Evolutionary conservation across 768 basidiomycete species (phyloP).

Genomic region (Russula foetens): DNA sequence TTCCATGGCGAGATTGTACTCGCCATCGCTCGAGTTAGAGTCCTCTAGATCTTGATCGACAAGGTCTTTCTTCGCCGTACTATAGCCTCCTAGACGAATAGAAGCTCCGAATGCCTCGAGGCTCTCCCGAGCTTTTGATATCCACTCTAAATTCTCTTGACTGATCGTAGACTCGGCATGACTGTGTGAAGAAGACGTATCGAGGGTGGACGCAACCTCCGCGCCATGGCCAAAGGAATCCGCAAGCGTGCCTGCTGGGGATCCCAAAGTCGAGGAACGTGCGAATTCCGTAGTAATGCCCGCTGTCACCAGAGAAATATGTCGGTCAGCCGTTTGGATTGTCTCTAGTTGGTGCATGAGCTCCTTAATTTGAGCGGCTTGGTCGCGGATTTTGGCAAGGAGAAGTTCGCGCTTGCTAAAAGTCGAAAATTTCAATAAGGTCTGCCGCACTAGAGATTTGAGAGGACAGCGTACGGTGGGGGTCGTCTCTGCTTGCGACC

Average conservation of each 20-base stretch:
- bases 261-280: conserved; percentile 17
- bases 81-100: conserved; percentile 52
- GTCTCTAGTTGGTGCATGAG: conserved; percentile 63
- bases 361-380: conserved; percentile 62
- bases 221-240: conserved; percentile 3
- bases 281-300: conserved; percentile 15
- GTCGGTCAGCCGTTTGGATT: conserved; percentile 24
- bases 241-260: conserved; percentile 13
- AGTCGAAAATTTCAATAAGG: background rate
- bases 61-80: conserved; percentile 41
- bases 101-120: conserved; percentile 60
- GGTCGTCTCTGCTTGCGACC: conserved; percentile 74
- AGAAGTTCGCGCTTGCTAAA: conserved; percentile 71
- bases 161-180: conserved; percentile 25
- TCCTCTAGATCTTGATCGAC: conserved; percentile 19
- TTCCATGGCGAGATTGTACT: conserved; percentile 28
- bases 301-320: conserved; percentile 13
- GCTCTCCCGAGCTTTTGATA: conserved; percentile 61
- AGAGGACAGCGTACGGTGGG: conserved; percentile 52
- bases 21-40: conserved; percentile 32
- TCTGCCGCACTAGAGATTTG: background rate
- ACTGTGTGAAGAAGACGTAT: conserved; percentile 8
- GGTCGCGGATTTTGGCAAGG: conserved; percentile 66
- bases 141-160: conserved; percentile 66
- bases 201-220: background rate